phyloP scores from a whole-genome alignment of 2,329 filamentous ascomycete genomes.

The Xylaria sp. region DNA sequence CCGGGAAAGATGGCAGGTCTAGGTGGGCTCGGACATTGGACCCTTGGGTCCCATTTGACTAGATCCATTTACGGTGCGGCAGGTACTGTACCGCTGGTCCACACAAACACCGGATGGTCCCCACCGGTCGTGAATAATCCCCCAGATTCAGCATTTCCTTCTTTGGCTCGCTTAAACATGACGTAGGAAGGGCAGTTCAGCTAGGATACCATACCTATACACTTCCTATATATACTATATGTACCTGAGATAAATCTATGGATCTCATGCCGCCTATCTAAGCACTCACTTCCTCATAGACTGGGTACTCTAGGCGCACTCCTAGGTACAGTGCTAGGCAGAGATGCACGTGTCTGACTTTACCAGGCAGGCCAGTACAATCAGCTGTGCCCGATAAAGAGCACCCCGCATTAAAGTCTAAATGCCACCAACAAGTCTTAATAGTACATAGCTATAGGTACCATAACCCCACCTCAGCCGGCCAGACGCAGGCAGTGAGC shows the following conservation, averaged over 20 bases:
- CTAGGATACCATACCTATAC: too few species aligned
- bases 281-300: too few species aligned
- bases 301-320: too few species aligned
- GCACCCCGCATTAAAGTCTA: slow-evolving; percentile 19
- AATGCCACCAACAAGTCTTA: slow-evolving; percentile 3
- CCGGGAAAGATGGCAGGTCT: too few species aligned
- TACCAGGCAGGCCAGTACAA: too few species aligned
- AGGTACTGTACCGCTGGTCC: not conserved
- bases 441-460: not conserved
- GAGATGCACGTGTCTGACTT: too few species aligned
- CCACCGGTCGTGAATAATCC: slow-evolving; percentile 7
- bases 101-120: not conserved
- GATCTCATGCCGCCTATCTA: too few species aligned
- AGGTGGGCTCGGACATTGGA: slow-evolving; percentile 13
- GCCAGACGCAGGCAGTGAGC: not conserved
- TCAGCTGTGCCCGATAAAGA: not conserved
- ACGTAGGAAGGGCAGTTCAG: not conserved
- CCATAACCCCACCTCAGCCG: slow-evolving; percentile 17
- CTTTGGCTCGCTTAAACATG: slow-evolving; percentile 7
- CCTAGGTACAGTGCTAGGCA: too few species aligned
- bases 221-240: too few species aligned
- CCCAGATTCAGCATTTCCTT: slow-evolving; percentile 14
- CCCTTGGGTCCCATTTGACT: slow-evolving; percentile 15
- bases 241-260: too few species aligned
- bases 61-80: not conserved